A percentile compares a stretch with the other conserved stretches of the same genome.
Conservation (phyloP, 2,329 filamentous ascomycete genomes). For the Calonectria leucothoes region DNA sequence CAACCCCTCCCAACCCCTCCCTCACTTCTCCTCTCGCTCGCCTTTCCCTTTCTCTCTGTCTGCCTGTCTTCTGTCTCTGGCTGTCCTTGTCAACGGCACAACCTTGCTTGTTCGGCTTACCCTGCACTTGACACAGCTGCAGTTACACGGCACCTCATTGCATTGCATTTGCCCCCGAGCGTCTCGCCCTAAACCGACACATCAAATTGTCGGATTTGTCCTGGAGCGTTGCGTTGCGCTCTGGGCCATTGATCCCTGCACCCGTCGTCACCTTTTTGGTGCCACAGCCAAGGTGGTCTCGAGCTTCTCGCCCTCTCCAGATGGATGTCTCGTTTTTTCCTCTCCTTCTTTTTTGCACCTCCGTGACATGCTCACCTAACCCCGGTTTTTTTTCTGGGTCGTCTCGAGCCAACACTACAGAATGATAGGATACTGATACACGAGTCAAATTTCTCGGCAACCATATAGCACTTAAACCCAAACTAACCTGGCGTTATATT, state of each 20-base stretch:
- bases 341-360: not conserved
- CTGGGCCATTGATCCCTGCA: not conserved
- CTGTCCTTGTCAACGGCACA: not conserved
- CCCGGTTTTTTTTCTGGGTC: not conserved
- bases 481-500: not conserved
- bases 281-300: not conserved
- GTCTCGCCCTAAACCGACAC: slow-evolving; percentile 1
- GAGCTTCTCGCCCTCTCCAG: not conserved
- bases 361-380: not conserved
- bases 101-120: slow-evolving; percentile 1
- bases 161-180: not conserved
- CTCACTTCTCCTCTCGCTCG: not conserved
- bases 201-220: not conserved
- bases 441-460: not conserved
- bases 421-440: not conserved
- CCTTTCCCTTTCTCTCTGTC: not conserved
- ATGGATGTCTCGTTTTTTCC: not conserved
- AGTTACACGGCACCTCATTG: not conserved
- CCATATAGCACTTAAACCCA: not conserved
- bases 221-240: not conserved
- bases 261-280: not conserved
- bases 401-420: not conserved
- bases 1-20: not conserved
- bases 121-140: not conserved
- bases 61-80: not conserved